These are phyloP conservation scores for Laburnicola sp. DNA, from an alignment of 2,329 filamentous ascomycete species.

Conservation along the genomic window DNA sequence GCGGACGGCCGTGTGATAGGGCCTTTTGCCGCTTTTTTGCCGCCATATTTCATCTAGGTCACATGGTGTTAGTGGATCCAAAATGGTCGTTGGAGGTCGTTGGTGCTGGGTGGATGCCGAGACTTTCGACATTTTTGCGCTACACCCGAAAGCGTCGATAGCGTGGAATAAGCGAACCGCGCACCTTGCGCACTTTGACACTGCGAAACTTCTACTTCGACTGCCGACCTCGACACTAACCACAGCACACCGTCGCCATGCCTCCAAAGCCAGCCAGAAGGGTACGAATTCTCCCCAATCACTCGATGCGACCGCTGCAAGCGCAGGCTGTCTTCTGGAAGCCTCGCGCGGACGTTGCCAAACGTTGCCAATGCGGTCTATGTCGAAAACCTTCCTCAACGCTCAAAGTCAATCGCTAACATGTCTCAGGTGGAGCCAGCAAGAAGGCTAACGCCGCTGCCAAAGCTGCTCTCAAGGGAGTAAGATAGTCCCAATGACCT, in stretches of 20 bases:
- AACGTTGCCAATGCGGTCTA: no score
- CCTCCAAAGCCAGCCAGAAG: conserved; percentile 44
- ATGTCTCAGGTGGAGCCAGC: conserved; percentile 54
- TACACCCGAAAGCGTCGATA: conserved; percentile 15
- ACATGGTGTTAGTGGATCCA: conserved; percentile 11
- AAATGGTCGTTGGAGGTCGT: no score
- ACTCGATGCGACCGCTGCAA: conserved; percentile 19
- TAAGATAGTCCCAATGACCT: conserved; percentile 59
- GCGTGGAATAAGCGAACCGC: conserved; percentile 15
- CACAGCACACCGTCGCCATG: conserved; percentile 40
- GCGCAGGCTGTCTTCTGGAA: no score
- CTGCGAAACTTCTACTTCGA: conserved; percentile 24
- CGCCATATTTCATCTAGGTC: conserved; percentile 26
- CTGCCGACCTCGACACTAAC: conserved; percentile 13
- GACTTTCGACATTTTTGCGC: conserved; percentile 20
- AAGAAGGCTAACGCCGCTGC: conserved; percentile 86
- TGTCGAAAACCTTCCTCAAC: neutral
- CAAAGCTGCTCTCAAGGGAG: conserved; percentile 94
- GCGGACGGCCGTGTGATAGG: conserved; percentile 41
- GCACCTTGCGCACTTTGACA: conserved; percentile 20
- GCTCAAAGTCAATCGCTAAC: conserved; percentile 27
- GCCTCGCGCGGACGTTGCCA: no score
- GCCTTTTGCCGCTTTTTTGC: conserved; percentile 39
- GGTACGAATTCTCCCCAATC: conserved; percentile 27
- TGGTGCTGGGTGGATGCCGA: conserved; percentile 14